phyloP scores from a whole-genome alignment of 495 filamentous ascomycete genomes.

The Xylaria curta region DNA sequence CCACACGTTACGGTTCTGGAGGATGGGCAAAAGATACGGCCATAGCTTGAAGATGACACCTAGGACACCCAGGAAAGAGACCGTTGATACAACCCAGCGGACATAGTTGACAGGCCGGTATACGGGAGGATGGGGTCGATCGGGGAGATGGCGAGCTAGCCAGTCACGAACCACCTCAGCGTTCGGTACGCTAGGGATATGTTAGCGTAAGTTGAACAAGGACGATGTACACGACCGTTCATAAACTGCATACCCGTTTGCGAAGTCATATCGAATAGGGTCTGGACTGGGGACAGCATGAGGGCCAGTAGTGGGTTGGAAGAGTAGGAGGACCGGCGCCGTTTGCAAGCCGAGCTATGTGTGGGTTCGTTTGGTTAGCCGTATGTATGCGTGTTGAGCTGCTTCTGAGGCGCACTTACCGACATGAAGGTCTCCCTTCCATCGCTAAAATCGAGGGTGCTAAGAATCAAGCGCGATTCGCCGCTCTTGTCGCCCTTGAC shows the following conservation, averaged over 20 bases:
- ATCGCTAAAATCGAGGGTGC: slow-evolving; percentile 85
- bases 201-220: not conserved
- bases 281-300: slow-evolving; percentile 71
- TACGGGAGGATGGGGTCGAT: slow-evolving; percentile 74
- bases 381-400: not conserved
- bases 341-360: slow-evolving; percentile 89
- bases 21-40: slow-evolving; percentile 81
- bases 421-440: slow-evolving; percentile 88
- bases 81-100: slow-evolving; percentile 70
- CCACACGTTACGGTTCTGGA: slow-evolving; percentile 94
- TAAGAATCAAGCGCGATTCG: slow-evolving; percentile 77
- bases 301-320: slow-evolving; percentile 87
- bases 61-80: slow-evolving; percentile 68
- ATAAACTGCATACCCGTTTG: slow-evolving; percentile 66
- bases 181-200: slow-evolving; percentile 63
- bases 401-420: slow-evolving; percentile 50
- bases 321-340: slow-evolving; percentile 86
- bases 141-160: slow-evolving; percentile 77
- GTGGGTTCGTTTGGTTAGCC: slow-evolving; percentile 24
- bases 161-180: slow-evolving; percentile 82
- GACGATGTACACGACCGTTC: not conserved
- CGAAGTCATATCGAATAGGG: slow-evolving; percentile 88
- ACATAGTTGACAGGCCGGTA: slow-evolving; percentile 87
- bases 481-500: slow-evolving; percentile 75
- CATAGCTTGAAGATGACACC: slow-evolving; percentile 77